phyloP scores from a whole-genome alignment of 352 stramenopile species.

The Halophytophthora batemanensis region DNA sequence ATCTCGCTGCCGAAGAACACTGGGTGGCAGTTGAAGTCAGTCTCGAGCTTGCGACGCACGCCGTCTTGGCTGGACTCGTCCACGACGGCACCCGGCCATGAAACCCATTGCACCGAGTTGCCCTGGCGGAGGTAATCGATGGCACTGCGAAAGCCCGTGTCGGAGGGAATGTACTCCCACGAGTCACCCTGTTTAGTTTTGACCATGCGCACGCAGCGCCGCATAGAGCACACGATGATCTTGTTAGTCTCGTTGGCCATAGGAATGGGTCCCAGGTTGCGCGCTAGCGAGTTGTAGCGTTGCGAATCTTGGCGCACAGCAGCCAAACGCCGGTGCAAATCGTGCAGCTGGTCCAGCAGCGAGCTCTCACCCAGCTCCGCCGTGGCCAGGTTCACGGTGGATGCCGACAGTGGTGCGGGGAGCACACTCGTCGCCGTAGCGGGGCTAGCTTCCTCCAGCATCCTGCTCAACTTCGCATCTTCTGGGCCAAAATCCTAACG shows the following conservation, averaged over 20 bases:
- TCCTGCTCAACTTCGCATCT: too few species aligned
- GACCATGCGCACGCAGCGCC: constrained; percentile 71
- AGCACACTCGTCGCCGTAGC: not conserved
- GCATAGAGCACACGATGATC: constrained; percentile 73
- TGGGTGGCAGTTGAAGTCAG: constrained; percentile 80
- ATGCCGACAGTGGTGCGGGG: not conserved
- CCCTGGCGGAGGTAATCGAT: constrained; percentile 68
- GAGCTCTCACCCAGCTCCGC: constrained; percentile 66
- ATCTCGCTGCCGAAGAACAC: constrained; percentile 81
- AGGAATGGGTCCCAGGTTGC: constrained; percentile 61
- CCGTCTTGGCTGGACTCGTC: constrained; percentile 78
- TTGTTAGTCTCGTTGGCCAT: constrained; percentile 80
- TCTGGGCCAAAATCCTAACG: too few species aligned
- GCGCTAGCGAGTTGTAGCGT: constrained; percentile 55
- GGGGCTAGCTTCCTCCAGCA: too few species aligned
- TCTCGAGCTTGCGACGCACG: constrained; percentile 67
- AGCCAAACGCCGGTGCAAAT: constrained; percentile 63
- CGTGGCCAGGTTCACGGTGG: not conserved
- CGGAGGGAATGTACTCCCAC: constrained; percentile 70
- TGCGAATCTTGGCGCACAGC: constrained; percentile 77
- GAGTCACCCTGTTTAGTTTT: constrained; percentile 68
- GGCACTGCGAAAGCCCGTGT: constrained; percentile 66
- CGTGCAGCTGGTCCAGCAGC: constrained; percentile 75
- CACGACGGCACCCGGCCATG: constrained; percentile 81
- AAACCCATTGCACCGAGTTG: constrained; percentile 90